Evolutionary conservation across 306 rosid genomes (phyloP), one percentile per base, ranked within the genome.

Genomic region (Fagus sylvatica): DNA sequence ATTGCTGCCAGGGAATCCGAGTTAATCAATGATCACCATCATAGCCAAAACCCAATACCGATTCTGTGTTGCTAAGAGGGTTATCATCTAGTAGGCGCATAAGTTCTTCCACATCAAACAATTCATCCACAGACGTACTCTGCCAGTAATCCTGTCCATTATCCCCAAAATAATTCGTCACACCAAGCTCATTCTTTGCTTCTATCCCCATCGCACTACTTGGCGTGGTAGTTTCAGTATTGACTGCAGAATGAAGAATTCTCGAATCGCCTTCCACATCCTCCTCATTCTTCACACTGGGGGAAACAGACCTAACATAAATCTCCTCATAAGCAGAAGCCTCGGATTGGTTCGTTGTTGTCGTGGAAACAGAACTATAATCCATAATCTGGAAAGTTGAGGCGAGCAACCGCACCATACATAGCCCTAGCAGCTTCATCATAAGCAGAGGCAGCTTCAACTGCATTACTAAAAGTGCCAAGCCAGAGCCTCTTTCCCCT

Each of bases 371-470:
- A 1, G 93, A 84, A 8, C 83, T 77, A 0, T 0, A 79, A 16
- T 1, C 75, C 85, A 43, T 74, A 1, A 1, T 74, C 93, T 32
- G 98, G 93, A n/a, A 89, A 90, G 64, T 95, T 95, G 37, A 95
- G 92, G 12, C 98, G 95, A 2, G 98, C 98, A 68, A 36, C 36
- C 2, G 88, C 51, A 64, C 98, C 98, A 71, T 92, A 95, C 97
- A 95, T 95, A n/a, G 93, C 88, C 79, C 92, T 87, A 0, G 98
- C 98, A 79, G 98, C 98, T 55, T 92, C 94, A 73, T 95, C 98
- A 73, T 95, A 90, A 3, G 90, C 89, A n/a, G 80, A 81, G 6
- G 98, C 97, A 55, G 98, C 98, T 69, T 91, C 91, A 32, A 79
- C 51, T 2, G 97, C 98, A 5, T 81, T 84, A 1, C 97, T 81